These are phyloP conservation scores for Calonectria pauciramosa DNA, from an alignment of 2,329 filamentous ascomycete genomes.

Conservation along the genomic window DNA sequence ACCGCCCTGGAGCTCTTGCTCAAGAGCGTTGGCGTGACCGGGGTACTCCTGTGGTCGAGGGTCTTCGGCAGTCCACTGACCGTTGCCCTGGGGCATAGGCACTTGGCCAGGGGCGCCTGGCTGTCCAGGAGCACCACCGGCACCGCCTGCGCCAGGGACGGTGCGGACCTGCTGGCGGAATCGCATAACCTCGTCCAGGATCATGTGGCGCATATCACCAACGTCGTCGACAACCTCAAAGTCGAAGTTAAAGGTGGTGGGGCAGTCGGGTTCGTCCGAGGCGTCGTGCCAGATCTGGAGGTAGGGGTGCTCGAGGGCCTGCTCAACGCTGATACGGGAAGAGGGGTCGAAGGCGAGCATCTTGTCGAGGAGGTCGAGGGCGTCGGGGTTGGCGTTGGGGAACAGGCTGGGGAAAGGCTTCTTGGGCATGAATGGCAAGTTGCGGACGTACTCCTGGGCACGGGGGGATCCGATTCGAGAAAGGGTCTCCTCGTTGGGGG, in stretches of 20 bases:
- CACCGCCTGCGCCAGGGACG: conserved; percentile 56
- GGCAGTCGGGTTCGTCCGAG: conserved; percentile 94
- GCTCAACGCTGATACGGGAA: conserved; percentile 92
- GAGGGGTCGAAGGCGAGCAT: conserved; percentile 99
- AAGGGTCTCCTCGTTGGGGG: conserved; percentile 94
- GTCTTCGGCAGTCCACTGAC: conserved; percentile 72
- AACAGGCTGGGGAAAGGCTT: conserved; percentile 90
- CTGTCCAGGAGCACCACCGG: conserved; percentile 52
- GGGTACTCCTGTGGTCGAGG: conserved; percentile 72
- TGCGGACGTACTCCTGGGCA: conserved; percentile 98
- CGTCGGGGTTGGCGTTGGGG: conserved; percentile 94
- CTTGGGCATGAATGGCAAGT: conserved; percentile 95
- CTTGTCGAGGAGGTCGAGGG: conserved; percentile 92
- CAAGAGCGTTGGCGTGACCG: conserved; percentile 63
- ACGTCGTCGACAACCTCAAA: conserved; percentile 99
- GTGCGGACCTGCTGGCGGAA: conserved; percentile 79
- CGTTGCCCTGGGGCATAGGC: conserved; percentile 64
- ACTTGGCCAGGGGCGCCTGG: conserved; percentile 59
- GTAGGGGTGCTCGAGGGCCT: conserved; percentile 96
- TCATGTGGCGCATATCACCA: conserved; percentile 95
- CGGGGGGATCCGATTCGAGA: conserved; percentile 94
- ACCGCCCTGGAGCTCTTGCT: conserved; percentile 70
- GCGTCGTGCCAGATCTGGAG: conserved; percentile 99
- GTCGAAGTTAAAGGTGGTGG: conserved; percentile 96
- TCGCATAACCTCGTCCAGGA: conserved; percentile 90